Conservation (phyloP, 495 filamentous ascomycete genomes). For the Hypoxylon crocopeplum region DNA sequence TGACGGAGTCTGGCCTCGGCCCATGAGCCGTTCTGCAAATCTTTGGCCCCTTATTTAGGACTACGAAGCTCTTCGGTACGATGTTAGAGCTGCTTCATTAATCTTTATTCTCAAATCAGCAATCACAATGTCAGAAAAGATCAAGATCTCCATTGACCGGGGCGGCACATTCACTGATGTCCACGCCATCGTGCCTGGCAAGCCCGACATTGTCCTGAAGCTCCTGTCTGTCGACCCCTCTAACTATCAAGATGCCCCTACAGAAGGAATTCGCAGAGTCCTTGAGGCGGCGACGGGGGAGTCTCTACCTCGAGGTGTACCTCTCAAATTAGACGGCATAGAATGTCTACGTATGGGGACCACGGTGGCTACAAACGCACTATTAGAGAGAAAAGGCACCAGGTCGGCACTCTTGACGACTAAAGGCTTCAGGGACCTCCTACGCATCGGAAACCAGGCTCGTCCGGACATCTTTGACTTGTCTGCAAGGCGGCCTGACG, state of each 20-base stretch:
- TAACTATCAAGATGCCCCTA: conserved; percentile 87
- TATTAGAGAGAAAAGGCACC: conserved; percentile 94
- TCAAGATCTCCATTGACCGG: conserved; percentile 69
- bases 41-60: no score
- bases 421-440: conserved; percentile 89
- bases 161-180: conserved; percentile 77
- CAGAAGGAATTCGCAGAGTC: conserved; percentile 93
- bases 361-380: conserved; percentile 85
- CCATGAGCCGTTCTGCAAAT: no score
- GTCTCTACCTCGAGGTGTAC: no score
- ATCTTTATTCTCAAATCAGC: no score
- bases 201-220: conserved; percentile 84
- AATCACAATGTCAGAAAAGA: no score
- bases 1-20: no score
- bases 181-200: conserved; percentile 63
- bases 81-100: no score
- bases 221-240: conserved; percentile 85
- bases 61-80: no score
- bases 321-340: conserved; percentile 80
- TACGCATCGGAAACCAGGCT: conserved; percentile 86
- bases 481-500: conserved; percentile 77
- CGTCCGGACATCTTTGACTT: conserved; percentile 85
- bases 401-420: conserved; percentile 90
- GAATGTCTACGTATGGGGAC: conserved; percentile 93
- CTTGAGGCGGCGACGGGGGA: no score